Conservation (phyloP, 2,329 filamentous ascomycete genomes). For the Amphichorda felina region DNA sequence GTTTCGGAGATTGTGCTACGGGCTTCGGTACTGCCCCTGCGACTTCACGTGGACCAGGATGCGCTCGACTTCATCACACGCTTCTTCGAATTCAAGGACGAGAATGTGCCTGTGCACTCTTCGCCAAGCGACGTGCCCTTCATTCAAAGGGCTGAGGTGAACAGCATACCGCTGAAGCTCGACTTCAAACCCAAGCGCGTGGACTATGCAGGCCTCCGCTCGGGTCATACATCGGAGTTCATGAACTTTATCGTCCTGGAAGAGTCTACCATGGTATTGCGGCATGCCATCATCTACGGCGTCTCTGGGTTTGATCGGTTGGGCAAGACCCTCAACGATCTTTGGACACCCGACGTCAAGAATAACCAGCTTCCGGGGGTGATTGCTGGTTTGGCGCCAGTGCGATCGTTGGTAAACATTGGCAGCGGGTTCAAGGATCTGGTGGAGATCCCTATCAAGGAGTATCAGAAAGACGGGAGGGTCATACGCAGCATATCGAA, state of each 20-base stretch:
- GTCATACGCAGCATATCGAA: slow-evolving; percentile 87
- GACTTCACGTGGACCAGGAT: slow-evolving; percentile 93
- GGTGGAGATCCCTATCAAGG: slow-evolving; percentile 77
- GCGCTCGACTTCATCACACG: slow-evolving; percentile 92
- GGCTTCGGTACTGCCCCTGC: slow-evolving; percentile 67
- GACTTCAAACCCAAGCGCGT: slow-evolving; percentile 99
- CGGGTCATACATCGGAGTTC: slow-evolving; percentile 90
- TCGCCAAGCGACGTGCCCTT: slow-evolving; percentile 68
- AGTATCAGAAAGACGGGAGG: slow-evolving; percentile 89
- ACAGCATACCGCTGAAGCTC: slow-evolving; percentile 66
- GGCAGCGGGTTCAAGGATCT: slow-evolving; percentile 78
- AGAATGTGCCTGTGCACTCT: slow-evolving; percentile 39
- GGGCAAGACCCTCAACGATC: slow-evolving; percentile 81
- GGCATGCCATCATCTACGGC: slow-evolving; percentile 87
- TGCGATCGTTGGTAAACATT: slow-evolving; percentile 86
- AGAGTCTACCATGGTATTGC: slow-evolving; percentile 71
- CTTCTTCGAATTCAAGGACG: slow-evolving; percentile 97
- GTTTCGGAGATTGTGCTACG: slow-evolving; percentile 84
- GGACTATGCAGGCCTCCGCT: slow-evolving; percentile 84
- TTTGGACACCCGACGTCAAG: slow-evolving; percentile 93
- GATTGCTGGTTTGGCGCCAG: slow-evolving; percentile 75
- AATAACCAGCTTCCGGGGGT: slow-evolving; percentile 81
- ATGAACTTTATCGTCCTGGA: slow-evolving; percentile 98
- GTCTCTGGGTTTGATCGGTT: slow-evolving; percentile 83
- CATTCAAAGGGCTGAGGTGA: slow-evolving; percentile 79